Percentiles rank a stretch among this genome's conserved stretches.
These are phyloP conservation scores for Capronia americana DNA, from an alignment of 2,329 filamentous ascomycete species.

Conservation along the genomic window DNA sequence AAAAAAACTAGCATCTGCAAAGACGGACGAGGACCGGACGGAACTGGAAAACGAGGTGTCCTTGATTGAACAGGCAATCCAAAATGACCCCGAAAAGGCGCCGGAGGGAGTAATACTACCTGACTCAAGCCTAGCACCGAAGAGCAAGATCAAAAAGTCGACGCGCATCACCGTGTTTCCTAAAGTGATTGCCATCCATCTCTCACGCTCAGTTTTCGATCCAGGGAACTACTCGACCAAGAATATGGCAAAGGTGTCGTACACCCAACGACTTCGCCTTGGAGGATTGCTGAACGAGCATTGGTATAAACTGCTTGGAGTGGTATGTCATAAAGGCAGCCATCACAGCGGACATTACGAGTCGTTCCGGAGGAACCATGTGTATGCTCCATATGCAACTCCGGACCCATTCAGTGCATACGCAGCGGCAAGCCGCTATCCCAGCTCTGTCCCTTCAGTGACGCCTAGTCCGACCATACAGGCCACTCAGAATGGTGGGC, in stretches of 20 bases:
- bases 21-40: slow-evolving; percentile 59
- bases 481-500: slow-evolving; percentile 45
- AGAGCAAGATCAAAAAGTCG: slow-evolving; percentile 82
- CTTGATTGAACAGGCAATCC: slow-evolving; percentile 72
- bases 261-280: slow-evolving; percentile 83
- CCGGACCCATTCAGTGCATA: slow-evolving; percentile 78
- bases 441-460: slow-evolving; percentile 60
- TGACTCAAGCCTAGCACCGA: slow-evolving; percentile 75
- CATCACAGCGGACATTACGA: slow-evolving; percentile 98
- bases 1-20: slow-evolving; percentile 63
- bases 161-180: slow-evolving; percentile 87
- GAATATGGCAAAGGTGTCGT: slow-evolving; percentile 91
- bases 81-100: slow-evolving; percentile 79
- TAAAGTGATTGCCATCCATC: slow-evolving; percentile 86
- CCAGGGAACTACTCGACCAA: slow-evolving; percentile 78
- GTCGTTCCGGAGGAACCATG: slow-evolving; percentile 85
- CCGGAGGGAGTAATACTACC: slow-evolving; percentile 77
- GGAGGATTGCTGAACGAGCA: slow-evolving; percentile 79
- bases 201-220: slow-evolving; percentile 93
- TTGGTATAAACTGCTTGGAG: slow-evolving; percentile 81
- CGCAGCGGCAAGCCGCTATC: slow-evolving; percentile 70
- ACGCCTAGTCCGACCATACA: slow-evolving; percentile 57
- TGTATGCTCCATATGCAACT: slow-evolving; percentile 80
- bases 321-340: slow-evolving; percentile 93
- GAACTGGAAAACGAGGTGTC: slow-evolving; percentile 65